Base-by-base conservation (phyloP, 768 basidiomycete genomes). In the Psilocybe tampanensis region DNA sequence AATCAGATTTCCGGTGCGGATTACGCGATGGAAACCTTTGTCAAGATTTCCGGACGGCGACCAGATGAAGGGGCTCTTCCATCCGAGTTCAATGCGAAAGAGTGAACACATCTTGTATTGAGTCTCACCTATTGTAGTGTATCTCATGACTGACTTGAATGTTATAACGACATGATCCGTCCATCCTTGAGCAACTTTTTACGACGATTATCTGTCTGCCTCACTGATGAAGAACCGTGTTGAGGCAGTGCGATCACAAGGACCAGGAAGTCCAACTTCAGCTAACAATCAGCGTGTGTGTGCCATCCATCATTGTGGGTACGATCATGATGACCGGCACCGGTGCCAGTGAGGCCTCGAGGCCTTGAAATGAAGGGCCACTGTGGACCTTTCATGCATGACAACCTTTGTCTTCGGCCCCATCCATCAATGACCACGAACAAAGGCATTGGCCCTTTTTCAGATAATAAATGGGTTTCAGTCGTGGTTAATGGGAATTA, bases 11-110 rank as follows among this genome's bases (percentile, higher is more conserved):
- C 89, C 6, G 72, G 80, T 44, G 90, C 92, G 22, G 89, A 94
- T 71, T 80, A 82, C 66, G 76, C 84, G 26, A 88, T 94, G 92
- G 64, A 76, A 55, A 74, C 75, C 39, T 93, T 93, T 64, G 74
- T 76, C 13, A 93, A 93, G 70, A 66, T 82, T 19, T 82, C 85
- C 49, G 86, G 81, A 8, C 68, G 83, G 47, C 77, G 86, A 56
- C 65, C 76, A 48, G 86, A 87, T 50, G 88, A 88, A 70, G 74
- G 76, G 26, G 56, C 66, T 58, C 45, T 60, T 11, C 58, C 59
- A 5, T 36, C 55, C 42, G 58, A 52, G 41, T 47, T 55, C 17
- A 33, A 58, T 21, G 41, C 49, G 22, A 68, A 64, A 61, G 61
- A 62, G 21, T 65, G 55, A 69, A 58, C 33, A 41, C 39, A 42